Conservation (phyloP, 1,284 basidiomycete genomes). For the Malassezia sp. region DNA sequence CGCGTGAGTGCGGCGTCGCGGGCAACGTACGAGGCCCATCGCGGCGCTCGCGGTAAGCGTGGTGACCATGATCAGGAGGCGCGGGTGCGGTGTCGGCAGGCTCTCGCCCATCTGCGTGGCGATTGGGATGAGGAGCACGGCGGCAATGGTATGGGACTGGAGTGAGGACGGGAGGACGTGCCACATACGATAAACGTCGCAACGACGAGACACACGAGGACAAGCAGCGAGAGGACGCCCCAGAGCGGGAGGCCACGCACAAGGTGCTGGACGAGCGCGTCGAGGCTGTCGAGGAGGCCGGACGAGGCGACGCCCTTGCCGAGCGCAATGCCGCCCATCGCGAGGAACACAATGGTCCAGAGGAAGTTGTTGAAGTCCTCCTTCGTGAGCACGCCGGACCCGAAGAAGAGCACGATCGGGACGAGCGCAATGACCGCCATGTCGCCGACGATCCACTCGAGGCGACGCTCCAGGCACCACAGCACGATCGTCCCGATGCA, state of each 20-base stretch:
- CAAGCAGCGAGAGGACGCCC: constrained; percentile 71
- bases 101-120: constrained; percentile 76
- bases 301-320: constrained; percentile 87
- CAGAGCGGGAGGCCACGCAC: constrained; percentile 66
- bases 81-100: constrained; percentile 49
- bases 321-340: constrained; percentile 94
- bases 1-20: no score
- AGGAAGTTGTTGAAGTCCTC: constrained; percentile 49
- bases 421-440: constrained; percentile 92
- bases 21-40: no score
- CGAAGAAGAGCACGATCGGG: constrained; percentile 87
- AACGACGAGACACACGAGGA: constrained; percentile 71
- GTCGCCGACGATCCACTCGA: constrained; percentile 73
- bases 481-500: constrained; percentile 75
- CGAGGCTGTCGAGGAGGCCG: constrained; percentile 58
- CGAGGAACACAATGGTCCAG: constrained; percentile 46
- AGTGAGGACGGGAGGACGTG: no score
- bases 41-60: constrained; percentile 84
- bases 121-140: constrained; percentile 87
- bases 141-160: constrained; percentile 62
- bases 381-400: constrained; percentile 85
- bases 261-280: constrained; percentile 55
- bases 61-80: constrained; percentile 52
- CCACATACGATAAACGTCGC: constrained; percentile 48
- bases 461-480: constrained; percentile 78